Evolutionary conservation across 2,329 filamentous ascomycete genomes (phyloP), one percentile per base, ranked within the genome.

Genomic region (Trichoderma lentiforme): DNA sequence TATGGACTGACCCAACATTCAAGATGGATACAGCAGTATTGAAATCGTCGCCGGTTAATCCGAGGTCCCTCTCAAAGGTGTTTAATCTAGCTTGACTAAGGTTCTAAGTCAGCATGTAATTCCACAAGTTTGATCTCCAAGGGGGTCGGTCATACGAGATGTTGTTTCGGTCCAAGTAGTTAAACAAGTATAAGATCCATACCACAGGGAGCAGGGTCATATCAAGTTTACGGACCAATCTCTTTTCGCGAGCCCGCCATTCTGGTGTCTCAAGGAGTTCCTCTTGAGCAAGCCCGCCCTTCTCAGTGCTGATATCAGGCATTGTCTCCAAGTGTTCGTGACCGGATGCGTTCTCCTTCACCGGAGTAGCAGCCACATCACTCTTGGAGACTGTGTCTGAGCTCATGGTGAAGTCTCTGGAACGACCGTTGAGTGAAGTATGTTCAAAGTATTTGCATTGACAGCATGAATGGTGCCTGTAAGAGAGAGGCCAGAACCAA

Each of bases 171-270:
- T 86, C 84, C 24, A 85, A 78, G 67, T 84, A 84, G 72, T 83
- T 85, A 57, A 84, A 77, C 76, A 82, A 84, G 73, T 84, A 85
- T 78, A 82, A 79, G 71, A 76, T 75, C 79, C 80, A 82, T 4
- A 81, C 76, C 75, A 81, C 81, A 0, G 80, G 80, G 76, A 93
- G 85, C 32, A 93, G 84, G 76, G 87, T 84, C 28, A 84, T 73
- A 78, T 93, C 91, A 28, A 93, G 81, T 79, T 92, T 92, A 71
- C 88, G 84, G 51, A 92, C 83, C 24, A 93, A 83, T 74, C 84
- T 86, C 75, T 83, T 84, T 80, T 92, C 84, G 9, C 36, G 56
- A 0, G 65, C 65, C 18, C 65, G 34, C 53, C 65, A 69, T 60
- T 69, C 65, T 9, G 65, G 56, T 28, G 65, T 60, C n/a, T 69